These are phyloP conservation scores for Phytopythium boreale DNA, from an alignment of 352 stramenopile species.

Conservation along the genomic window DNA sequence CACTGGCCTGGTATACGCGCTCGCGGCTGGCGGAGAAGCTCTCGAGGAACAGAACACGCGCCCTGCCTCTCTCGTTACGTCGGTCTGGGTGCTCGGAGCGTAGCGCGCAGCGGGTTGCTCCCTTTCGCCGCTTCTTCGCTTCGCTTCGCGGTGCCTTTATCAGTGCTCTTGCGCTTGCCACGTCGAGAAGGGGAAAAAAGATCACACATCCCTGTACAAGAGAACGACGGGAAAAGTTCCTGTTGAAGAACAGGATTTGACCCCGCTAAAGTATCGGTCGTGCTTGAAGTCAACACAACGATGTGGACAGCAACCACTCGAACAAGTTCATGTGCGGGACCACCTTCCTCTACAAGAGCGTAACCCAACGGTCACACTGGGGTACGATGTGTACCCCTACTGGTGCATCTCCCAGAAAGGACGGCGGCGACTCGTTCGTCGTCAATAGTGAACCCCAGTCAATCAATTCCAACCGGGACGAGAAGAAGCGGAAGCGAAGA, in stretches of 20 bases:
- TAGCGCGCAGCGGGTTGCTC: neutral
- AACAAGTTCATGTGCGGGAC: no score
- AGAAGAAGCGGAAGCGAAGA: neutral
- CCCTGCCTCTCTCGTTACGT: no score
- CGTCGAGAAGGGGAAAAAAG: neutral
- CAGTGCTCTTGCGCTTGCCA: neutral
- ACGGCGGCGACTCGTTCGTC: neutral
- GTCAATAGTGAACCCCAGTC: neutral
- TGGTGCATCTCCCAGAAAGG: neutral
- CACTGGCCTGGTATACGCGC: neutral
- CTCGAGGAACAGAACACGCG: no score
- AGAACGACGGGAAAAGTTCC: neutral
- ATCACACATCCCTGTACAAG: constrained; percentile 4
- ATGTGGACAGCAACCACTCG: no score
- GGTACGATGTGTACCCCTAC: neutral
- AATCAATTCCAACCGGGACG: neutral
- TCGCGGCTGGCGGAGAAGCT: no score
- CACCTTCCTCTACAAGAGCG: no score
- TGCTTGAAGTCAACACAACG: no score
- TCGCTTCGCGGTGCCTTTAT: neutral
- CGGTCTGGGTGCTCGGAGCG: neutral
- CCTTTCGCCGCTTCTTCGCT: neutral
- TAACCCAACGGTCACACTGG: neutral
- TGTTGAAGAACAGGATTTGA: neutral
- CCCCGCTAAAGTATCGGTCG: neutral